Base-by-base conservation (phyloP, 768 basidiomycete genomes). In the Thelephora aurantiotincta region DNA sequence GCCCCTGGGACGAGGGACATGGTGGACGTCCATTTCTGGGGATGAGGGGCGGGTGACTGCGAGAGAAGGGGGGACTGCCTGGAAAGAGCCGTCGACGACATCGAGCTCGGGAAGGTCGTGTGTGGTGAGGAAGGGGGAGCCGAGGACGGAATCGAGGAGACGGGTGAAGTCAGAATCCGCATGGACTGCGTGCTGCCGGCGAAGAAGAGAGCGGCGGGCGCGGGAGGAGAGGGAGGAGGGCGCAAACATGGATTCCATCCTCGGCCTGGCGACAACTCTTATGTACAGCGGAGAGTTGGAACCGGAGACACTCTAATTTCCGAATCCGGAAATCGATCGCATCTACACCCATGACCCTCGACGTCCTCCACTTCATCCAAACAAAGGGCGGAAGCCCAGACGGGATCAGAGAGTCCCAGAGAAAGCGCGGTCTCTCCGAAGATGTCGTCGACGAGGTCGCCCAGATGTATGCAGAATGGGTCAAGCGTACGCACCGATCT, bases 371-470 rank as follows among this genome's bases (percentile, higher is more conserved):
- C 48, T 91, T 91, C 55, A 86, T 91, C 54, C 80, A 87, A 58
- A 76, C 66, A 66, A 91, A 90, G 61, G 96, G 93, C 20, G 96
- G 96, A 33, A 87, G 96, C 67, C 79, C 93, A 13, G 80, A 85
- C 54, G 76, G 80, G 59, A 92, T 98, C 52, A 71, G 83, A 48
- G 90, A 90, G 57, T 97, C 93, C 3, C 94, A 99, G 68, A 71
- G 80, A 57, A 92, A 89, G 65, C 78, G 96, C 43, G 87, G 86
- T 9, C 81, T 90, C 48, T 74, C 85, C 16, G 87, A 88, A 45
- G 93, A 92, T 63, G 63, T 96, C 54, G 93, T 98, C 13, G 92
- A 97, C 64, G 90, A 98, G 63, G 77, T 97, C 50, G 80, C 98
- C 50, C 77, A 78, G 58, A 80, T 93, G 79, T 96, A 97, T 58